Conservation (phyloP, 1,284 basidiomycete genomes). For the Nidula niveotomentosa region DNA sequence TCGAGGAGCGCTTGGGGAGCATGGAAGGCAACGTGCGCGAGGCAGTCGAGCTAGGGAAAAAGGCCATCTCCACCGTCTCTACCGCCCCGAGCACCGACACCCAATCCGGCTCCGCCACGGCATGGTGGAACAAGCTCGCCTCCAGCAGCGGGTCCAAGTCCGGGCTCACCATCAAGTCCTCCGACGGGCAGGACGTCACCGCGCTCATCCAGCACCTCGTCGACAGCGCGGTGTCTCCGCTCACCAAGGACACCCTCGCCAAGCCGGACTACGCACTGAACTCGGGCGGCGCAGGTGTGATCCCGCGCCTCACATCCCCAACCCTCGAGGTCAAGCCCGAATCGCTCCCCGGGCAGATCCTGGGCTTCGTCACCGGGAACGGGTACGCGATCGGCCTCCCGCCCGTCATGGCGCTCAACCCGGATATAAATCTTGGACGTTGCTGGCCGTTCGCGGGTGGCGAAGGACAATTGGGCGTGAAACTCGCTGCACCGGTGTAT, state of each 20-base stretch:
- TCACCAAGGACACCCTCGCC: conserved; percentile 76
- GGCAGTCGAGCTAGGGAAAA: conserved; percentile 66
- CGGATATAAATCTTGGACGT: conserved; percentile 77
- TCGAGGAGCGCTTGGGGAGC: conserved; percentile 62
- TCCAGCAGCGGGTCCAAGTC: conserved; percentile 37
- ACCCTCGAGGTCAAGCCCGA: conserved; percentile 68
- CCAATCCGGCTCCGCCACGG: conserved; percentile 32
- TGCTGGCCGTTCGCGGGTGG: conserved; percentile 92
- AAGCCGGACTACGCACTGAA: conserved; percentile 86
- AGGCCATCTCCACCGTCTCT: conserved; percentile 25
- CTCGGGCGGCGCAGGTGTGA: conserved; percentile 78
- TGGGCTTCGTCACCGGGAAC: conserved; percentile 57
- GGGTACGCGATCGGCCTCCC: conserved; percentile 72
- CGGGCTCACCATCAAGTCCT: conserved; percentile 66
- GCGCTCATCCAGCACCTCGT: conserved; percentile 73
- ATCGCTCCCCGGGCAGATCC: conserved; percentile 39
- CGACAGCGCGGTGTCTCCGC: conserved; percentile 60
- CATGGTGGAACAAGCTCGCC: conserved; percentile 62
- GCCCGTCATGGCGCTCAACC: conserved; percentile 84
- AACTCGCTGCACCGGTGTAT: conserved; percentile 66
- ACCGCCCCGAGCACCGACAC: conserved; percentile 9
- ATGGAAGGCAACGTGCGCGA: conserved; percentile 75
- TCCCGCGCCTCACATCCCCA: conserved; percentile 80
- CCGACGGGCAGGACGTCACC: conserved; percentile 77
- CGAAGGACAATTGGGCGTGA: conserved; percentile 80